Base-by-base conservation (phyloP, 495 filamentous ascomycete genomes). In the Cairneyella variabilis region DNA sequence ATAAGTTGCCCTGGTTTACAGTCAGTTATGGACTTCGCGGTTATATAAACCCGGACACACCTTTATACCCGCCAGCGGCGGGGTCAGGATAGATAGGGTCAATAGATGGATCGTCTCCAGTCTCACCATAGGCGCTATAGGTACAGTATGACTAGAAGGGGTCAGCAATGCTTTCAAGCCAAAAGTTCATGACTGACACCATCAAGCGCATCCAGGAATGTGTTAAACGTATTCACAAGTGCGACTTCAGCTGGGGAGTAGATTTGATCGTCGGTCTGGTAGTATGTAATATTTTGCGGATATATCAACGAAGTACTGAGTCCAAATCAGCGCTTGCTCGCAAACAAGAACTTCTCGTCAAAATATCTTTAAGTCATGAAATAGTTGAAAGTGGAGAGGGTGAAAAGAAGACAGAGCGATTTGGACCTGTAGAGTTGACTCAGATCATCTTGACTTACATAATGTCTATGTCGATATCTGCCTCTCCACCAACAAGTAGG, bases 191-290 rank as follows among this genome's bases (percentile, higher is more conserved):
- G 3, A 52, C 48, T 52, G 30, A 58, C 55, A 16, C 78, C 83
- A 59, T 85, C 83, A 18, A 86, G 72, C 8, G 82, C 80, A 62
- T 84, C 76, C 53, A 80, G 72, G 62, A 84, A 77, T 22, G 65
- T 75, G 60, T 74, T 75, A 54, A 71, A 53, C 5, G 21, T 43
- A 16, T 43, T 37, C 12, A 43, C 25, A 3, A 36, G 23, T 27
- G 30, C 42, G 2, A 40, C 26, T 57, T 47, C 47, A 27, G 12
- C 27, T 45, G 48, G 28, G 16, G 43, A 43, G 12, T 50, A 27
- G 12, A 40, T 18, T 37, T 39, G 34, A 21, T 46, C 56, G 39
- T 53, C 54, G 20, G 34, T 26, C 21, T 58, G 56, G 39, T 58
- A 58, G 14, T 43, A 23, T 2, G 45, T 49, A 36, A 48, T 41